Evolutionary conservation across 1,284 basidiomycete species (phyloP).

Genomic region (Pseudozyma flocculosa): DNA sequence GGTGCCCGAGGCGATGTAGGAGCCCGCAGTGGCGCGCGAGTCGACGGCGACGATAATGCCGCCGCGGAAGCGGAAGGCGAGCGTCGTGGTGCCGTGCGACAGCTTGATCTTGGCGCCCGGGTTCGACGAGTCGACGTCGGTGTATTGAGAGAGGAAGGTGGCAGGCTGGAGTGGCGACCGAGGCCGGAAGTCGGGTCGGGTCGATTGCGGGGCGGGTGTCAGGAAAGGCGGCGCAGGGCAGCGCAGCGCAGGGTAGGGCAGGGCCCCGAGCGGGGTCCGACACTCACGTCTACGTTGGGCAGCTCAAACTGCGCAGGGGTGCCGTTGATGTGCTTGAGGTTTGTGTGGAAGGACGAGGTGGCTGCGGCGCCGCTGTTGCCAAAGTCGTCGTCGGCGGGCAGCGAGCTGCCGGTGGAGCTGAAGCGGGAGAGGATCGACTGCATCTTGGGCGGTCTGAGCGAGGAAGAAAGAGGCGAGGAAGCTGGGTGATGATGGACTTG

Average conservation of each 20-base stretch:
- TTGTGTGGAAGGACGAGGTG: constrained; percentile 1
- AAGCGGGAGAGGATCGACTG: constrained; percentile 44
- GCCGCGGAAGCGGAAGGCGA: constrained; percentile 94
- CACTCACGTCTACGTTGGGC: constrained; percentile 35
- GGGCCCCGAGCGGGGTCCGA: too few species aligned
- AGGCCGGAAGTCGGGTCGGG: too few species aligned
- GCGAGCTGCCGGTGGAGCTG: constrained; percentile 6
- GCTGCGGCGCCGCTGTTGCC: not conserved
- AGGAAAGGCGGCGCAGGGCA: not conserved
- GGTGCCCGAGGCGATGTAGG: constrained; percentile 76
- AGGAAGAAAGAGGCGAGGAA: constrained; percentile 1
- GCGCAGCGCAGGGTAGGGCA: not conserved
- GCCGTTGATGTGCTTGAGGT: constrained; percentile 14
- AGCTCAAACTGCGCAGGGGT: constrained; percentile 40
- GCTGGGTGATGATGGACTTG: not conserved
- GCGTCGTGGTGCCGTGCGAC: constrained; percentile 95
- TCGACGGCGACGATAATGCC: constrained; percentile 98
- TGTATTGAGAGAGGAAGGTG: constrained; percentile 53
- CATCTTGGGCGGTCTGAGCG: constrained; percentile 17
- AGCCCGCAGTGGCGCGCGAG: constrained; percentile 93
- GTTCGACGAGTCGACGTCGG: constrained; percentile 57
- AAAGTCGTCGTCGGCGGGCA: constrained; percentile 9
- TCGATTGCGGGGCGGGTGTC: too few species aligned
- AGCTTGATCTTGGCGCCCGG: constrained; percentile 75
- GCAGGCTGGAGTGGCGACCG: too few species aligned